phyloP scores from a whole-genome alignment of 176 grass and related monocot species.

The Avena insularis region DNA sequence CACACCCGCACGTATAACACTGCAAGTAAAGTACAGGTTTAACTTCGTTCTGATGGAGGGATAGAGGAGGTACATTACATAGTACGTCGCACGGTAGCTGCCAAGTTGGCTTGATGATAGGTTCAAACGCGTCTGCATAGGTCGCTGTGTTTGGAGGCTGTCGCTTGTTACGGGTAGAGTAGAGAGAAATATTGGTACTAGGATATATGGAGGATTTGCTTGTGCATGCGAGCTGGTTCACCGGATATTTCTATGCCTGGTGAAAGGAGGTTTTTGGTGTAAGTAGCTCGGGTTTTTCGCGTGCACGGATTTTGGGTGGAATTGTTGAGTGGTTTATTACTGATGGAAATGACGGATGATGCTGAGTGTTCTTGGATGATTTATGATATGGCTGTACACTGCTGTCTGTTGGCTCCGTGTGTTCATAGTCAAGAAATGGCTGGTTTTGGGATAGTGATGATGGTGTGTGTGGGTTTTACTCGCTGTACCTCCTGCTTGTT shows the following conservation, averaged over 20 bases:
- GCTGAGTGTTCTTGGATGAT: not conserved
- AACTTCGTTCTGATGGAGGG: conserved; percentile 6
- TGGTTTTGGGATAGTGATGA: conserved; percentile 8
- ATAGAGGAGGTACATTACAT: not conserved
- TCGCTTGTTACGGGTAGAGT: conserved; percentile 5
- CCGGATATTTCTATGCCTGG: not conserved
- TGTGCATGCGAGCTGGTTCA: conserved; percentile 8
- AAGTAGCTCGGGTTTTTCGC: not conserved
- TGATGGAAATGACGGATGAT: not conserved
- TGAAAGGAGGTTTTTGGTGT: conserved; percentile 11
- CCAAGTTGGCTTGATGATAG: not conserved
- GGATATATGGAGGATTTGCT: not conserved
- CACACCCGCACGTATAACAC: not conserved
- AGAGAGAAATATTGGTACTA: not conserved
- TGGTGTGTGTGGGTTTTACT: not conserved
- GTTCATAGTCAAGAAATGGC: not conserved
- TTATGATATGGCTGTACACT: not conserved
- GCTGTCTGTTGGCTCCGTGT: too few species aligned
- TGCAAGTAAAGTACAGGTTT: conserved; percentile 17
- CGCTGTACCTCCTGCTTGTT: not conserved
- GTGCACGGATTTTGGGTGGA: not conserved
- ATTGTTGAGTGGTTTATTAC: not conserved
- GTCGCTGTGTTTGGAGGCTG: not conserved
- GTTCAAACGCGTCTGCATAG: not conserved
- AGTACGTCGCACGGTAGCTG: not conserved